phyloP scores from a whole-genome alignment of 768 basidiomycete genomes.

The Clitopilus hobsonii region DNA sequence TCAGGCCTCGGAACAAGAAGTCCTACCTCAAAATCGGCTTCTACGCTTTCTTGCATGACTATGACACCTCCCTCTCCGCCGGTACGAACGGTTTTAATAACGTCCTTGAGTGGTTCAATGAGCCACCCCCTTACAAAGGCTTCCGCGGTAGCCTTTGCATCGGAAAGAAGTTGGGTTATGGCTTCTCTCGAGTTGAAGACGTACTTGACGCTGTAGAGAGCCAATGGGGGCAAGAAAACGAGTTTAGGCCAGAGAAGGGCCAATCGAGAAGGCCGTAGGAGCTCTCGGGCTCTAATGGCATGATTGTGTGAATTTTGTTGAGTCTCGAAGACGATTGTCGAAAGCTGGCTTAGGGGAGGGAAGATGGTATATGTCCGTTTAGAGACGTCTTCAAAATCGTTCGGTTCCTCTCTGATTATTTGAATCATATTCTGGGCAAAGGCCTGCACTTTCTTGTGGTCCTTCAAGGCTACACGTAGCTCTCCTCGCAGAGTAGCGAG shows the following conservation, averaged over 20 bases:
- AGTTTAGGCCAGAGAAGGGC: slow-evolving; percentile 80
- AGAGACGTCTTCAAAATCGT: background rate
- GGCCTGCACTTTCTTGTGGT: slow-evolving; percentile 13
- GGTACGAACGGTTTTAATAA: slow-evolving; percentile 77
- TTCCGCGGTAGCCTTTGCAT: slow-evolving; percentile 58
- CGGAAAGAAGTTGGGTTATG: slow-evolving; percentile 49
- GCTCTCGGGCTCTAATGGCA: slow-evolving; percentile 25
- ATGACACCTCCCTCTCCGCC: slow-evolving; percentile 75
- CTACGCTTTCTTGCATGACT: slow-evolving; percentile 75
- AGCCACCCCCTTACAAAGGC: slow-evolving; percentile 84
- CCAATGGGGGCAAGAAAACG: slow-evolving; percentile 68
- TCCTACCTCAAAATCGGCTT: slow-evolving; percentile 78
- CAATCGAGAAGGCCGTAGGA: slow-evolving; percentile 65
- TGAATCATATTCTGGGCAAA: slow-evolving; percentile 13
- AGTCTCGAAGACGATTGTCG: slow-evolving; percentile 24
- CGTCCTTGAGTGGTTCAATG: slow-evolving; percentile 77
- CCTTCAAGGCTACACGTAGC: slow-evolving; percentile 29
- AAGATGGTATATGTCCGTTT: slow-evolving; percentile 4
- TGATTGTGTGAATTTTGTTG: slow-evolving; percentile 22
- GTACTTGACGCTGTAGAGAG: slow-evolving; percentile 43
- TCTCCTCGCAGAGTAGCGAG: slow-evolving; percentile 51
- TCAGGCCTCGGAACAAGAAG: background rate
- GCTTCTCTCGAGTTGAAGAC: slow-evolving; percentile 58
- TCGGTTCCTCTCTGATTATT: slow-evolving; percentile 10
- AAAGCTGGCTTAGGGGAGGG: slow-evolving; percentile 17